phyloP scores from a whole-genome alignment of 2,329 filamentous ascomycete genomes.

The Fusarium tuaranense region DNA sequence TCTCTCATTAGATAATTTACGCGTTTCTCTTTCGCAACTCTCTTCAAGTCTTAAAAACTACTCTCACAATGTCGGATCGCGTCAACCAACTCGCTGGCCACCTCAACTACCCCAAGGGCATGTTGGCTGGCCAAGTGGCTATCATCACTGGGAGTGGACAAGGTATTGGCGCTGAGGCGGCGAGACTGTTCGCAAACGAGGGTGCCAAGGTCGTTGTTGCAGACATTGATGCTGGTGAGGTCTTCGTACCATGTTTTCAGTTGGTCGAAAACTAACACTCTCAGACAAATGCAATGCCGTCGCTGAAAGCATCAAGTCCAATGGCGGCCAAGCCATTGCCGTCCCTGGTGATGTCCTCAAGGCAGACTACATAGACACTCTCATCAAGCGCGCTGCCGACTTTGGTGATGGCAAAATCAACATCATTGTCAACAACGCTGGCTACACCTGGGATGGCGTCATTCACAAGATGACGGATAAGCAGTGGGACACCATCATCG shows the following conservation, averaged over 20 bases:
- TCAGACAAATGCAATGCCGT: slow-evolving; percentile 76
- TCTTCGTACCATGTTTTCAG: rapidly evolving
- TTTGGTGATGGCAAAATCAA: slow-evolving; percentile 91
- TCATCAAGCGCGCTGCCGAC: slow-evolving; percentile 81
- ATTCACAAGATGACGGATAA: slow-evolving; percentile 94
- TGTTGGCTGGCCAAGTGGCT: slow-evolving; percentile 83
- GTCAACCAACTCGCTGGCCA: slow-evolving; percentile 80
- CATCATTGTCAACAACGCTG: slow-evolving; percentile 91
- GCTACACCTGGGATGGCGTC: slow-evolving; percentile 93
- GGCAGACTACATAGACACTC: slow-evolving; percentile 73
- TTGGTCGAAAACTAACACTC: neutral
- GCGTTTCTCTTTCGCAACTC: neutral
- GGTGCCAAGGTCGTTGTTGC: slow-evolving; percentile 86
- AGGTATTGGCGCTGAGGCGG: slow-evolving; percentile 88
- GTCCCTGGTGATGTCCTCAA: slow-evolving; percentile 83
- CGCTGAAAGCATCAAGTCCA: slow-evolving; percentile 75
- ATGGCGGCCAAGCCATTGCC: slow-evolving; percentile 75
- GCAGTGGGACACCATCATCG: slow-evolving; percentile 91
- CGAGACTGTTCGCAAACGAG: slow-evolving; percentile 86
- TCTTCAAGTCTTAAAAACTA: neutral
- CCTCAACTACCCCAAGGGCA: slow-evolving; percentile 83
- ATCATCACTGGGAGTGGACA: slow-evolving; percentile 91
- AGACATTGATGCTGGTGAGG: slow-evolving; percentile 80
- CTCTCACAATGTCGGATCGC: slow-evolving; percentile 63
- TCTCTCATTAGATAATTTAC: neutral